phyloP scores from a whole-genome alignment of 345 rosid species.

The Corchorus olitorius region DNA sequence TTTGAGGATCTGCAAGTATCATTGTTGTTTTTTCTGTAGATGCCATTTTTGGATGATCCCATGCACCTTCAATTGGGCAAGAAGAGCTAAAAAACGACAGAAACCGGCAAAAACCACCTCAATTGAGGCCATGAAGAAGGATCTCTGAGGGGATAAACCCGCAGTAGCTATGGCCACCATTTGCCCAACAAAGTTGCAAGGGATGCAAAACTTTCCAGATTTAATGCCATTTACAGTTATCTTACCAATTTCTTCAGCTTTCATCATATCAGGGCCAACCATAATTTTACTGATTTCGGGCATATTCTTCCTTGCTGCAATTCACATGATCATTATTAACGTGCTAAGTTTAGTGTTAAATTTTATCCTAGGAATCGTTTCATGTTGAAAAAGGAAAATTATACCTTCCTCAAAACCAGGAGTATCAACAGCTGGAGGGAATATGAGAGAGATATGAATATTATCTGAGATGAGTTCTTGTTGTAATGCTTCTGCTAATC shows the following conservation, averaged over 20 bases:
- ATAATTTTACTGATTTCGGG: conserved; percentile 62
- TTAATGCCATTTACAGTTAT: conserved; percentile 66
- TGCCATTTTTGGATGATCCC: conserved; percentile 38
- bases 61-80: conserved; percentile 76
- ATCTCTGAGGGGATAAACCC: conserved; percentile 80
- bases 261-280: conserved; percentile 58
- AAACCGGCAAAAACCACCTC: conserved; percentile 65
- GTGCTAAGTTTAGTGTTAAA: too few relatives aligned
- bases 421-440: too few relatives aligned
- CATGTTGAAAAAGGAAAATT: too few relatives aligned
- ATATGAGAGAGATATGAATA: too few relatives aligned
- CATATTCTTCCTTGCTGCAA: conserved; percentile 61
- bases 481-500: too few relatives aligned
- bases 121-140: conserved; percentile 64
- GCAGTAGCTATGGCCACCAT: conserved; percentile 62
- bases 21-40: too few relatives aligned
- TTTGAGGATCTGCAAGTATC: too few relatives aligned
- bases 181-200: conserved; percentile 70
- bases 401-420: too few relatives aligned
- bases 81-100: conserved; percentile 51
- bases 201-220: conserved; percentile 58
- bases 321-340: too few relatives aligned
- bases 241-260: conserved; percentile 74
- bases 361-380: too few relatives aligned
- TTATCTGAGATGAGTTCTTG: too few relatives aligned